A percentile compares a stretch with the other conserved stretches of the same genome.
Conservation (phyloP, 768 basidiomycete genomes). For the Coprinopsis strossmayeri region DNA sequence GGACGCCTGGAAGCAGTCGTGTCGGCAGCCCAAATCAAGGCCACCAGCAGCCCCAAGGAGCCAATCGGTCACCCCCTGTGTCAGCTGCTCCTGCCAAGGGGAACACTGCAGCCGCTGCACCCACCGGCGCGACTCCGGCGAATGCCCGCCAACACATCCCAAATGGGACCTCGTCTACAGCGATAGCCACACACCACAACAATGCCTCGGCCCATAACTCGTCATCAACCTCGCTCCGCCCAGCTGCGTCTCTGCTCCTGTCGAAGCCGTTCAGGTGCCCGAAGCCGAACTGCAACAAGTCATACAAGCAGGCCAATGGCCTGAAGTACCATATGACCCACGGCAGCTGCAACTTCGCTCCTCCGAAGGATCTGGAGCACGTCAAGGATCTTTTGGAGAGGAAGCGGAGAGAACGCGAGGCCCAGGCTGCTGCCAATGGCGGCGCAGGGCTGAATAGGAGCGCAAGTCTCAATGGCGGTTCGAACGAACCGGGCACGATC, state of each 20-base stretch:
- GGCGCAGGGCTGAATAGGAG: background rate
- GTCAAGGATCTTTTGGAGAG: slow-evolving; percentile 65
- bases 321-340: slow-evolving; percentile 94
- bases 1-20: slow-evolving; percentile 44
- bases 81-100: slow-evolving; percentile 8
- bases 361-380: slow-evolving; percentile 77
- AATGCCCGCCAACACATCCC: slow-evolving; percentile 1
- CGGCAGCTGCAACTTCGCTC: slow-evolving; percentile 90
- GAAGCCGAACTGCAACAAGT: slow-evolving; percentile 92
- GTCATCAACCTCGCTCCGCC: slow-evolving; percentile 20
- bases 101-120: slow-evolving; percentile 9
- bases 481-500: background rate
- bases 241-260: slow-evolving; percentile 54
- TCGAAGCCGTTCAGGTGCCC: slow-evolving; percentile 91
- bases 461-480: background rate
- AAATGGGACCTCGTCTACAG: slow-evolving; percentile 6
- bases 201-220: slow-evolving; percentile 15
- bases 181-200: too few species aligned
- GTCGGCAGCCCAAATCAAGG: slow-evolving; percentile 19
- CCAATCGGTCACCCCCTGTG: background rate
- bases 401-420: slow-evolving; percentile 37
- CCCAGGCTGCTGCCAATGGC: slow-evolving; percentile 6
- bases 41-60: background rate
- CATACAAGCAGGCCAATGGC: slow-evolving; percentile 93
- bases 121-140: slow-evolving; percentile 1